Evolutionary conservation across 306 rosid species (phyloP).

Genomic region (Cucumis sativus): DNA sequence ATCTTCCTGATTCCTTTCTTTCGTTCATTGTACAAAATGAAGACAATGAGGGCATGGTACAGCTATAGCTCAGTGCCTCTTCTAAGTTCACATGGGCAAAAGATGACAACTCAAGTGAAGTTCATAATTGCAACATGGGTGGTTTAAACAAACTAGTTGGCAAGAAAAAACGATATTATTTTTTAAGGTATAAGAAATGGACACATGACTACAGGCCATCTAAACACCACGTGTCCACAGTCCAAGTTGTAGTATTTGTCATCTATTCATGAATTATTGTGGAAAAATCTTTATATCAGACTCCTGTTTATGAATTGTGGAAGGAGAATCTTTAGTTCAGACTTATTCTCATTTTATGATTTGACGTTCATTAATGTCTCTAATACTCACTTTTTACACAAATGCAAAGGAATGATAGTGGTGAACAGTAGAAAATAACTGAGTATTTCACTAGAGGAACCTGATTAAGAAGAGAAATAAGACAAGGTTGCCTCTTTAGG

Average conservation of each 20-base stretch:
- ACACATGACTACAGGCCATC: slow-evolving; percentile 10
- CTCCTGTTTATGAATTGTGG: not conserved
- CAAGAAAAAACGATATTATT: slow-evolving; percentile 5
- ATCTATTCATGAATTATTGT: not conserved
- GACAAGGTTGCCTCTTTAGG: not conserved
- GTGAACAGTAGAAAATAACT: not conserved
- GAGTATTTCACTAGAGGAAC: not conserved
- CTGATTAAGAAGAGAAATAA: not conserved
- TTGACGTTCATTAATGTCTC: not conserved
- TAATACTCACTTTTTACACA: not conserved
- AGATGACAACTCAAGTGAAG: slow-evolving; percentile 1
- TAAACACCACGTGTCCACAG: not conserved
- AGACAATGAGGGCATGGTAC: not conserved
- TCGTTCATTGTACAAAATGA: not conserved
- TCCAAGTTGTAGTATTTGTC: not conserved
- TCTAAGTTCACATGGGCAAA: slow-evolving; percentile 8
- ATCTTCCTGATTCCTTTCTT: not conserved
- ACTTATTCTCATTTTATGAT: not conserved
- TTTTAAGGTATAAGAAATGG: not conserved
- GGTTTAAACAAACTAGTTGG: slow-evolving; percentile 15
- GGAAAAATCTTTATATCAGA: not conserved
- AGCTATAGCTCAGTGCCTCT: slow-evolving; percentile 1
- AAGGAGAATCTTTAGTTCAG: not conserved
- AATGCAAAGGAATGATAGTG: not conserved
- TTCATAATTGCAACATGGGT: slow-evolving; percentile 16